A percentile compares a stretch with the other conserved stretches of the same genome.
These are phyloP conservation scores for Elaeis guineensis DNA, from an alignment of 176 grass and related monocot species.

Conservation along the genomic window DNA sequence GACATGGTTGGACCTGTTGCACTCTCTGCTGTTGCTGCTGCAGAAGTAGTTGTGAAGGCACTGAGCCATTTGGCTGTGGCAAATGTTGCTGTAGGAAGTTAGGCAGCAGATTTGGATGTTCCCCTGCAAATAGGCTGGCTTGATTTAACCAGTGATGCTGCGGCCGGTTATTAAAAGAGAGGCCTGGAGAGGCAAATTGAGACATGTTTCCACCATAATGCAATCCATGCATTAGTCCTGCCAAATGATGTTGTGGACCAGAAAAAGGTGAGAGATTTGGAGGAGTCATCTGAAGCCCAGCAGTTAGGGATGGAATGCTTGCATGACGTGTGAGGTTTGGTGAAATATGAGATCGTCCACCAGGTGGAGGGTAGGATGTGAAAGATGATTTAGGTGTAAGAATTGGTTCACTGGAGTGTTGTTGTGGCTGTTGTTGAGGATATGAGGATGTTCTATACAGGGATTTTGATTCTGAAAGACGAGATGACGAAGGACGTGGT, in stretches of 20 bases:
- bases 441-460: conserved; percentile 83
- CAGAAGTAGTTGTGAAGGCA: conserved; percentile 42
- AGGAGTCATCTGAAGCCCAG: conserved; percentile 53
- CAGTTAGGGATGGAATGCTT: conserved; percentile 73
- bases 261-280: conserved; percentile 43
- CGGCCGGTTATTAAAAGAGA: conserved; percentile 36
- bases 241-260: conserved; percentile 55
- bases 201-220: conserved; percentile 53
- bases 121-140: conserved; percentile 25
- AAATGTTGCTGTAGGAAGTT: conserved; percentile 61
- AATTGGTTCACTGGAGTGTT: conserved; percentile 60
- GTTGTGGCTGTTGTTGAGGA: conserved; percentile 59
- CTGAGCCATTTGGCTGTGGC: conserved; percentile 62
- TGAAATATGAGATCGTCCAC: conserved; percentile 34
- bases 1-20: conserved; percentile 50
- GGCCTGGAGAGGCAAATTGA: conserved; percentile 27
- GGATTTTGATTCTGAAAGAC: conserved; percentile 50
- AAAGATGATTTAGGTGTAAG: conserved; percentile 47
- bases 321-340: conserved; percentile 85
- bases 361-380: conserved; percentile 52
- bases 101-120: conserved; percentile 48
- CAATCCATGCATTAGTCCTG: conserved; percentile 62
- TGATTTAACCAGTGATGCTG: conserved; percentile 50
- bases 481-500: conserved; percentile 33
- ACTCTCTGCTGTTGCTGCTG: conserved; percentile 71